Evolutionary conservation across 495 filamentous ascomycete species (phyloP).

Genomic region (Neurospora tetraspora): DNA sequence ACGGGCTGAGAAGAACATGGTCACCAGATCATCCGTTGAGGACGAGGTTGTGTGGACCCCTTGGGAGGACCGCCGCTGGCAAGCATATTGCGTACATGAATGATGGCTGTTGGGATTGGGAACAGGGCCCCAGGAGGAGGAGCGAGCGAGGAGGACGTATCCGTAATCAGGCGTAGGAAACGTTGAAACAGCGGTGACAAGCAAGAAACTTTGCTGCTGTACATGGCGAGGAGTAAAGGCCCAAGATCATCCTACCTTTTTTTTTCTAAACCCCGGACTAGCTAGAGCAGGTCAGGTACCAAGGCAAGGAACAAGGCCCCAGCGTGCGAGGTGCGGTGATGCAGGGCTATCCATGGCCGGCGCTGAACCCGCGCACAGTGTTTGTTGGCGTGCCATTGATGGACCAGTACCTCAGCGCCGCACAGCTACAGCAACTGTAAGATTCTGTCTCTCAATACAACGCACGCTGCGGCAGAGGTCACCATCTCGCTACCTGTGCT

Average conservation of each 20-base stretch:
- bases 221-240: background rate
- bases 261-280: background rate
- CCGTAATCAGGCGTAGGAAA: background rate
- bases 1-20: slow-evolving; percentile 23
- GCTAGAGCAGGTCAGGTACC: background rate
- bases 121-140: background rate
- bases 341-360: background rate
- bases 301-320: background rate
- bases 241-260: background rate
- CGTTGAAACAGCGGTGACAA: background rate
- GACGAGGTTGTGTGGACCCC: slow-evolving; percentile 20
- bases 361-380: background rate
- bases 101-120: background rate
- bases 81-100: background rate
- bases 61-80: slow-evolving; percentile 2
- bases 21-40: slow-evolving; percentile 29
- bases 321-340: background rate
- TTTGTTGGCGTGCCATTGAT: background rate
- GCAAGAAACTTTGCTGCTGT: background rate
- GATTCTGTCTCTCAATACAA: background rate
- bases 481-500: background rate
- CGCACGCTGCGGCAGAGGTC: background rate
- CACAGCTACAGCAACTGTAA: background rate
- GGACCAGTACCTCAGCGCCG: background rate
- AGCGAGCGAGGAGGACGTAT: background rate